phyloP scores from a whole-genome alignment of 768 basidiomycete species.

The Termitomyces sp. region DNA sequence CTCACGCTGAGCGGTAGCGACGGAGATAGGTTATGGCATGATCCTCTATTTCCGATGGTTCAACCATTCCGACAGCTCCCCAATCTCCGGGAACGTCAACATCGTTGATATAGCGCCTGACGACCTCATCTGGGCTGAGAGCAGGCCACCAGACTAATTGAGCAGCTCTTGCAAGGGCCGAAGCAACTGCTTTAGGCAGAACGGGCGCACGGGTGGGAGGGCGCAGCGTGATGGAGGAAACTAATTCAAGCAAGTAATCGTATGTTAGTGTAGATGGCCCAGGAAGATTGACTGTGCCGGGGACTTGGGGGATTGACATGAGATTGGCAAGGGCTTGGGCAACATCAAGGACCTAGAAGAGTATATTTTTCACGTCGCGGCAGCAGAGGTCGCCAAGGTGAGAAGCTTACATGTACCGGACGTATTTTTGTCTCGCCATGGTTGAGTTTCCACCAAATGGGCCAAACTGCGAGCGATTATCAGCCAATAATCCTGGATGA shows the following conservation, averaged over 20 bases:
- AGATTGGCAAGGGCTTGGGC: constrained; percentile 87
- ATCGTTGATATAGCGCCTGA: constrained; percentile 84
- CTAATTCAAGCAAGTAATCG: constrained; percentile 74
- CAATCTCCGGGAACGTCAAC: constrained; percentile 69
- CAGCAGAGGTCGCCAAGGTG: constrained; percentile 6
- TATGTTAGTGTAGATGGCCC: constrained; percentile 85
- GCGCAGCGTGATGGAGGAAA: constrained; percentile 74
- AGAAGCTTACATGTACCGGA: constrained; percentile 77
- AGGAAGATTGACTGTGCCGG: constrained; percentile 74
- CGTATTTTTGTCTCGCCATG: constrained; percentile 79
- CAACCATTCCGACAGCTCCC: constrained; percentile 69
- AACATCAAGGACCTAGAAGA: constrained; percentile 78
- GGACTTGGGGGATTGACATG: constrained; percentile 51
- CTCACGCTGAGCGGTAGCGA: constrained; percentile 84
- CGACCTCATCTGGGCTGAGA: constrained; percentile 86
- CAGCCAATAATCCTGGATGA: constrained; percentile 10
- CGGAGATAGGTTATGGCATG: constrained; percentile 88
- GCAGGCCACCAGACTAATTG: constrained; percentile 88
- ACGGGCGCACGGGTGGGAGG: constrained; percentile 67
- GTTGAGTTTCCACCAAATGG: constrained; percentile 94
- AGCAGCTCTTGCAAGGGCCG: constrained; percentile 52
- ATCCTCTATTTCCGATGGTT: constrained; percentile 76
- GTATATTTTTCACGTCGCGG: constrained; percentile 16
- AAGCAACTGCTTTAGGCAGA: constrained; percentile 70
- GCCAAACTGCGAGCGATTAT: constrained; percentile 55